Percentiles rank a stretch among this genome's conserved stretches.
phyloP scores from a whole-genome alignment of 805 yeast species.

The Isabelozyma gotoi region DNA sequence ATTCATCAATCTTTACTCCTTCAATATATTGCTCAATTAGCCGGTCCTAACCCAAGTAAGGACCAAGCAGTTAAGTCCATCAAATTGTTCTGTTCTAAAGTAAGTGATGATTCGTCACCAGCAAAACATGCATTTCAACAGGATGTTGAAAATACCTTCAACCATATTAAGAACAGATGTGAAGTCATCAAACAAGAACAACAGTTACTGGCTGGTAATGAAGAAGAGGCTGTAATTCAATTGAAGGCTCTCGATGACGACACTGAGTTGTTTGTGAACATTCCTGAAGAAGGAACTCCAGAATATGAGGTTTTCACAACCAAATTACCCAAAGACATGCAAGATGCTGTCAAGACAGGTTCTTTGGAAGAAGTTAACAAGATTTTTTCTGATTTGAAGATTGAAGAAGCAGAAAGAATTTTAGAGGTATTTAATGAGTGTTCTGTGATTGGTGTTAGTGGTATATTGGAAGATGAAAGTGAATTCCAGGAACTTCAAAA shows the following conservation, averaged over 20 bases:
- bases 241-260: constrained; percentile 84
- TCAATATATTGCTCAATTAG: constrained; percentile 61
- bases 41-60: constrained; percentile 29
- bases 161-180: constrained; percentile 77
- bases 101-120: constrained; percentile 52
- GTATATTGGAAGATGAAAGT: constrained; percentile 67
- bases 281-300: constrained; percentile 60
- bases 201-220: constrained; percentile 28
- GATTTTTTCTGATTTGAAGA: constrained; percentile 69
- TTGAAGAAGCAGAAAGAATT: constrained; percentile 77
- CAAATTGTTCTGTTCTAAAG: constrained; percentile 64
- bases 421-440: constrained; percentile 75
- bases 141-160: constrained; percentile 72
- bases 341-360: constrained; percentile 69
- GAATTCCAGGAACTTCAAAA: constrained; percentile 58
- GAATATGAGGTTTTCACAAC: constrained; percentile 57
- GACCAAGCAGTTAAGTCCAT: constrained; percentile 44
- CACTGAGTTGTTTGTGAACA: constrained; percentile 65
- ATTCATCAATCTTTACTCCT: constrained; percentile 78
- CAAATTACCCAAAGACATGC: constrained; percentile 60
- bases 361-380: constrained; percentile 77
- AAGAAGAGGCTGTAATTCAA: constrained; percentile 76
- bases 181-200: constrained; percentile 58
- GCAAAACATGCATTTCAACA: constrained; percentile 68
- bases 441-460: constrained; percentile 82